These are phyloP conservation scores for Xylaria sp. DNA, from an alignment of 2,329 filamentous ascomycete species.

Conservation along the genomic window DNA sequence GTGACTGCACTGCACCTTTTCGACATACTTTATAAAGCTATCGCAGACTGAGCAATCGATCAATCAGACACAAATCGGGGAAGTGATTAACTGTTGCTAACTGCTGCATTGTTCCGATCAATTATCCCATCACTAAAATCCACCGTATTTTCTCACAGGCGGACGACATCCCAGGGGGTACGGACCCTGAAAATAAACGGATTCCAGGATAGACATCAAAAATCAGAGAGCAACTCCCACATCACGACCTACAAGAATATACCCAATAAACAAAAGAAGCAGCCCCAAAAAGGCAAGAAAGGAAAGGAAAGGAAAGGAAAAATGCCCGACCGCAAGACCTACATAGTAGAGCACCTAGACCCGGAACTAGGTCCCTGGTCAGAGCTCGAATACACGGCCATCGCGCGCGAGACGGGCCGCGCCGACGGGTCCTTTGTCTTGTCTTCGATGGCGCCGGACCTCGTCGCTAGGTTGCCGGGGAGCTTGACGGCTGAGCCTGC, in stretches of 20 bases:
- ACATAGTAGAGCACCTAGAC: slow-evolving; percentile 97
- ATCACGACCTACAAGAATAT: neutral
- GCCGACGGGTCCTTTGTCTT: slow-evolving; percentile 78
- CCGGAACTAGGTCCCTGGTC: slow-evolving; percentile 95
- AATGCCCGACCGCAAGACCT: slow-evolving; percentile 69
- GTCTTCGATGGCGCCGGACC: slow-evolving; percentile 78
- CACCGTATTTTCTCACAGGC: too few species aligned
- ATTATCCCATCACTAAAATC: neutral
- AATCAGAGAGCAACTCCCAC: too few species aligned
- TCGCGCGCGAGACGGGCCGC: slow-evolving; percentile 81
- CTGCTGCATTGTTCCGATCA: neutral
- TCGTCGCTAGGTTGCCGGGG: slow-evolving; percentile 74
- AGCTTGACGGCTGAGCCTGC: slow-evolving; percentile 66
- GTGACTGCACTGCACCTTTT: neutral
- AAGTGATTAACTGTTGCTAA: too few species aligned
- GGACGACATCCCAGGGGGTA: too few species aligned
- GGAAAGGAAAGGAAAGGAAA: slow-evolving; percentile 8
- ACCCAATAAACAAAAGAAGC: neutral
- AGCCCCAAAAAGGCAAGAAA: neutral
- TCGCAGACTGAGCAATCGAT: neutral
- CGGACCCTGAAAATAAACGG: too few species aligned
- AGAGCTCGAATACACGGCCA: slow-evolving; percentile 88
- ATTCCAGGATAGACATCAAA: too few species aligned
- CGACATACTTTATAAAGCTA: too few species aligned
- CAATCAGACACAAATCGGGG: neutral